phyloP scores from a whole-genome alignment of 139 green algal species.

The Tetraselmis chui region DNA sequence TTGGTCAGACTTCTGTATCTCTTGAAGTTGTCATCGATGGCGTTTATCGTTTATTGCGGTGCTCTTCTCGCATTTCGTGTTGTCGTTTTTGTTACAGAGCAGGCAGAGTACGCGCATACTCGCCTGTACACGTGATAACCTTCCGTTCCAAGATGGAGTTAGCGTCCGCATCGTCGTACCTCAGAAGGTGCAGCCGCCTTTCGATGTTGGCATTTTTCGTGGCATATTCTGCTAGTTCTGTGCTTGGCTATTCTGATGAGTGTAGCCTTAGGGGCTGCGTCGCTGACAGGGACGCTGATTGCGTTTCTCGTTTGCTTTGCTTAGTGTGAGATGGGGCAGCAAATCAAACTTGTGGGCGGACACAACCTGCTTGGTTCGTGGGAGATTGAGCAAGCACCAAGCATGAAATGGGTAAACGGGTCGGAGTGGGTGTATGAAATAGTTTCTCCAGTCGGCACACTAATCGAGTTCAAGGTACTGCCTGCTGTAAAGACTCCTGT shows the following conservation, averaged over 20 bases:
- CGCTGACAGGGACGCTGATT: background rate
- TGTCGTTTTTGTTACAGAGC: no score
- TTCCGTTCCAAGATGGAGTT: background rate
- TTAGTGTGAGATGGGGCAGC: background rate
- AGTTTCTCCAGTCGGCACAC: background rate
- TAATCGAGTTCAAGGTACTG: background rate
- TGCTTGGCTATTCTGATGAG: background rate
- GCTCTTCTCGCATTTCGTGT: no score
- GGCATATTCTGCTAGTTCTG: no score
- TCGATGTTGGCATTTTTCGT: no score
- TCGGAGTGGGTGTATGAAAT: background rate
- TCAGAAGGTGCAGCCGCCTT: background rate
- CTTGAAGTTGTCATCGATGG: no score
- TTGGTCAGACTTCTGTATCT: no score
- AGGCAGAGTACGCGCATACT: no score
- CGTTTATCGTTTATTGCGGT: no score
- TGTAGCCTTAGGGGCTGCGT: background rate
- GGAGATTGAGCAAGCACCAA: background rate
- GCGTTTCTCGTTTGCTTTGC: no score
- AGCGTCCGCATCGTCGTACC: background rate
- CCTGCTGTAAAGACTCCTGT: no score
- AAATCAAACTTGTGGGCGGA: background rate
- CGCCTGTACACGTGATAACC: no score
- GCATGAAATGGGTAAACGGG: background rate
- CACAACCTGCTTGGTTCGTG: background rate